Percentiles rank a stretch among this genome's conserved stretches.
These are phyloP conservation scores for Paecilomyces sp. DNA, from an alignment of 2,329 filamentous ascomycete species.

Conservation along the genomic window DNA sequence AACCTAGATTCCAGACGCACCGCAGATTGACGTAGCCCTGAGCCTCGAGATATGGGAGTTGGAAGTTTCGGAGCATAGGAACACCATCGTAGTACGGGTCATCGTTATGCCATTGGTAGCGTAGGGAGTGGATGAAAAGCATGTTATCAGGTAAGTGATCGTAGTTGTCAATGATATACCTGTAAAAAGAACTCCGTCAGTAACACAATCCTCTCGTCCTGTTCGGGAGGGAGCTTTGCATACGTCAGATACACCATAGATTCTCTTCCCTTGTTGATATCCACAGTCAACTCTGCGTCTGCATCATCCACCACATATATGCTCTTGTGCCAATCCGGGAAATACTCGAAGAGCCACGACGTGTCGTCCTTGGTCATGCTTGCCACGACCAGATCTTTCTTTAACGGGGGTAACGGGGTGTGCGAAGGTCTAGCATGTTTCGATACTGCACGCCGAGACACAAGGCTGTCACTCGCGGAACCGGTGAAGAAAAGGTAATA, in stretches of 20 bases:
- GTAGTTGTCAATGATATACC: conserved; percentile 39
- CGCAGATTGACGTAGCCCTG: conserved; percentile 50
- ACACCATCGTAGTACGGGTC: conserved; percentile 46
- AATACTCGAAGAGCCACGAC: conserved; percentile 31
- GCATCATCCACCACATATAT: conserved; percentile 51
- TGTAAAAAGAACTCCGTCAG: conserved; percentile 12
- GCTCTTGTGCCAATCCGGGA: conserved; percentile 44
- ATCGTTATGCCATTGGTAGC: conserved; percentile 44
- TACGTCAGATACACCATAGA: conserved; percentile 40
- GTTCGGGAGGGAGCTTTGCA: conserved; percentile 5
- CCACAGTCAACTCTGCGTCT: conserved; percentile 41
- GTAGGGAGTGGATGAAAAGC: conserved; percentile 33
- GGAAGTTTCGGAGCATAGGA: conserved; percentile 42
- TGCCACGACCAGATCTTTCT: conserved; percentile 31
- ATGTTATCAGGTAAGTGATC: conserved; percentile 32
- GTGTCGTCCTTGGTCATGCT: conserved; percentile 33
- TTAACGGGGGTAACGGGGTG: conserved; percentile 1
- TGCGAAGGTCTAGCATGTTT: background rate
- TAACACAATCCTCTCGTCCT: background rate
- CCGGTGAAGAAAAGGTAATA: conserved; percentile 27
- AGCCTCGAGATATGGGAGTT: conserved; percentile 40
- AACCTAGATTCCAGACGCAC: conserved; percentile 47
- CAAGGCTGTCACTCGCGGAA: background rate
- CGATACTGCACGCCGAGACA: background rate
- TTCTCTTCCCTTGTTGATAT: conserved; percentile 36